Conservation (phyloP, 169 alveolate species). For the Plasmodium chabaudi region DNA sequence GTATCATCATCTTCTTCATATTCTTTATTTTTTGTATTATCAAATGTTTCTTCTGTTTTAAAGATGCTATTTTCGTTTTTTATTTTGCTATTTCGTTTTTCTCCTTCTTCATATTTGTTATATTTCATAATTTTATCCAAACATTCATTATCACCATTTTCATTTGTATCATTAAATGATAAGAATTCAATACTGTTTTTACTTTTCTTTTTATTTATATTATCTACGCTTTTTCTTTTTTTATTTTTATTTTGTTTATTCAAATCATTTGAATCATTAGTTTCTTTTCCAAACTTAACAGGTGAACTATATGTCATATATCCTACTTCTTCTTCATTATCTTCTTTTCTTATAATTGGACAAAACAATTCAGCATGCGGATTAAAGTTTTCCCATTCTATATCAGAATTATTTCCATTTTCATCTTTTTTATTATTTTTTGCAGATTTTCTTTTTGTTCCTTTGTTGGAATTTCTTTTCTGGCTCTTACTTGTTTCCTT, state of each 20-base stretch:
- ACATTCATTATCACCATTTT: not conserved
- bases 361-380: conserved; percentile 31
- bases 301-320: not conserved
- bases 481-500: conserved; percentile 1
- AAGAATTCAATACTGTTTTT: conserved; percentile 3
- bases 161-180: conserved; percentile 12
- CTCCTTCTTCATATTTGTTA: not conserved
- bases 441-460: not conserved
- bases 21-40: not conserved
- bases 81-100: not conserved
- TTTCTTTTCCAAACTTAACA: not conserved
- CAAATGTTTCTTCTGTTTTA: not conserved
- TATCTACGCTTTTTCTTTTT: conserved; percentile 6
- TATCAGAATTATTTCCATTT: conserved; percentile 33
- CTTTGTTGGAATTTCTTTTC: conserved; percentile 16
- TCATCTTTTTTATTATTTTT: conserved; percentile 7
- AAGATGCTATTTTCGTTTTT: too few species aligned
- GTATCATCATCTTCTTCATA: not conserved
- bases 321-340: not conserved
- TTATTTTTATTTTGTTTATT: not conserved
- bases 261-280: not conserved
- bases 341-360: conserved; percentile 7
- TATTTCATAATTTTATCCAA: not conserved
- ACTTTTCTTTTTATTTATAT: conserved; percentile 6
- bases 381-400: conserved; percentile 62